Percentiles rank a stretch among this genome's conserved stretches.
phyloP scores from a whole-genome alignment of 192 early-diverging fungal species.

The Irineochytrium annulatum region DNA sequence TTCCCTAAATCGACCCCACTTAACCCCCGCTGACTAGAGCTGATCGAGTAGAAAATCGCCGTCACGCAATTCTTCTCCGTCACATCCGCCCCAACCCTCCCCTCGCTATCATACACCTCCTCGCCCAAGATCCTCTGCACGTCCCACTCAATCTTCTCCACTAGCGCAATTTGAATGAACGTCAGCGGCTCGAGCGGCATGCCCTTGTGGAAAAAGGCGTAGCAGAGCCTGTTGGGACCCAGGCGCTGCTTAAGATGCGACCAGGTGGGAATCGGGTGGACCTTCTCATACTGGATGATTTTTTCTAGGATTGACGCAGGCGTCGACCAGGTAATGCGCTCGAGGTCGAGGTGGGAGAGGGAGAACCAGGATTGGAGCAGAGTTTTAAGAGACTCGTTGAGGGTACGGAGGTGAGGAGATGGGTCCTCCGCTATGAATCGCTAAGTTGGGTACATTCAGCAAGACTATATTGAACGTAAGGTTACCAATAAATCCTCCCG shows the following conservation, averaged over 20 bases:
- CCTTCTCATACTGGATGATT: constrained; percentile 80
- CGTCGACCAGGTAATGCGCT: constrained; percentile 81
- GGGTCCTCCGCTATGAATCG: constrained; percentile 26
- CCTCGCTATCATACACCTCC: no score
- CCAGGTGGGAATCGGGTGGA: constrained; percentile 80
- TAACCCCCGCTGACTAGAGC: constrained; percentile 74
- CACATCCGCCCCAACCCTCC: background rate
- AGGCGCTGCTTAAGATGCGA: constrained; percentile 76
- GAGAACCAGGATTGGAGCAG: constrained; percentile 73
- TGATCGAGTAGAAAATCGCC: constrained; percentile 94
- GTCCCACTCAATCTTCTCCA: constrained; percentile 54
- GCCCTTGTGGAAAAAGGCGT: constrained; percentile 76
- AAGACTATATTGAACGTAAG: background rate
- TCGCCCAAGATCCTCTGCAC: constrained; percentile 51
- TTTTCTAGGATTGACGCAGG: constrained; percentile 78
- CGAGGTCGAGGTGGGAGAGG: constrained; percentile 69
- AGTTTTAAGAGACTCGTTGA: constrained; percentile 63
- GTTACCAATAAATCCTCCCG: constrained; percentile 68
- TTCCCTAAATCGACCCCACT: constrained; percentile 88
- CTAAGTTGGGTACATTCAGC: background rate
- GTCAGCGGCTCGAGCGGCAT: constrained; percentile 77
- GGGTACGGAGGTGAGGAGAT: constrained; percentile 40
- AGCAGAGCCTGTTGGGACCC: constrained; percentile 70
- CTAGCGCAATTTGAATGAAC: constrained; percentile 83
- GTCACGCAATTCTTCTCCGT: constrained; percentile 44